Conservation (phyloP, 495 filamentous ascomycete species). For the Xylaria grammica region DNA sequence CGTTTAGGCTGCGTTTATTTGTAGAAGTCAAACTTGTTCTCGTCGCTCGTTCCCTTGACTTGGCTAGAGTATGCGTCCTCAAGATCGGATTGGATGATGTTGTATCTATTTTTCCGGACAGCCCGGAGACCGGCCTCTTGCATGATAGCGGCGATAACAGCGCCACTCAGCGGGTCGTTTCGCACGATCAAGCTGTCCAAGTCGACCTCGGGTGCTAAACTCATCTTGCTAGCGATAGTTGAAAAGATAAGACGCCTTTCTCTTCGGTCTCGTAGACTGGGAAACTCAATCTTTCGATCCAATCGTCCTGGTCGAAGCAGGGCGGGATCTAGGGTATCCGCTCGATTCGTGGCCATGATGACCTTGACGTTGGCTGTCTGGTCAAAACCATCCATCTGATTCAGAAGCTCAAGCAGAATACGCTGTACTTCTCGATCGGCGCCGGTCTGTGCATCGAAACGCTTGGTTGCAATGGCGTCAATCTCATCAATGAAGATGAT, state of each 20-base stretch:
- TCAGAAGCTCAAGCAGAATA: constrained; percentile 93
- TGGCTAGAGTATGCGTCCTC: constrained; percentile 96
- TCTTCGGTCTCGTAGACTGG: constrained; percentile 83
- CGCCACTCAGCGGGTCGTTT: constrained; percentile 93
- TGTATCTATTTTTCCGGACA: constrained; percentile 97
- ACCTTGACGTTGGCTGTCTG: constrained; percentile 99
- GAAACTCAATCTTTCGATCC: constrained; percentile 98
- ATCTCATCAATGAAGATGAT: constrained; percentile 99
- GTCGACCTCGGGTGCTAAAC: constrained; percentile 92
- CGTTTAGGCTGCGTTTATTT: constrained; percentile 39
- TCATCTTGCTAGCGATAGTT: constrained; percentile 97
- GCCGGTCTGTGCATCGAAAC: constrained; percentile 97
- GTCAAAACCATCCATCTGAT: constrained; percentile 99
- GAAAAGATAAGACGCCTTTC: constrained; percentile 95
- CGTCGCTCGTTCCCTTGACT: constrained; percentile 86
- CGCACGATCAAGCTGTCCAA: constrained; percentile 93
- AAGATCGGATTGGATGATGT: constrained; percentile 94
- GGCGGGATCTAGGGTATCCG: constrained; percentile 94
- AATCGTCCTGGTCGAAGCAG: constrained; percentile 92
- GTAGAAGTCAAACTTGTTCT: constrained; percentile 78
- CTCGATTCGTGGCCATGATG: constrained; percentile 99
- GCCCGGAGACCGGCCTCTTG: constrained; percentile 95
- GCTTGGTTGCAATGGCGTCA: constrained; percentile 98
- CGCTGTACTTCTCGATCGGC: constrained; percentile 98
- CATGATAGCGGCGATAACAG: constrained; percentile 98